phyloP scores from a whole-genome alignment of 129 eudicot species.

The Cynara cardunculus region DNA sequence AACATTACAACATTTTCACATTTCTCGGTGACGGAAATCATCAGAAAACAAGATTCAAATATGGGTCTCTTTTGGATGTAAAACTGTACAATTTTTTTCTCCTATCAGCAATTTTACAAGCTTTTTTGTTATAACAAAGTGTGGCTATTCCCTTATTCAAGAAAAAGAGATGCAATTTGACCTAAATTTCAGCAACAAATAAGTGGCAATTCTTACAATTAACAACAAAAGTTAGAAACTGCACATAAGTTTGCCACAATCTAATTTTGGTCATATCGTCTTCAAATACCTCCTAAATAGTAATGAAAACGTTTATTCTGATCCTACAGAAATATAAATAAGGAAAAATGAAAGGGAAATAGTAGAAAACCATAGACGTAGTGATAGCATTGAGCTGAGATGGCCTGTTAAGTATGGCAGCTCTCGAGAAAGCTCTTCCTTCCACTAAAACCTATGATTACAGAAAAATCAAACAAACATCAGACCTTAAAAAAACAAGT shows the following conservation, averaged over 20 bases:
- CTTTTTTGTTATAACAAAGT: neutral
- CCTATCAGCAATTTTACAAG: neutral
- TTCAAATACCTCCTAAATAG: no score
- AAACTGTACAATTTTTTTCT: neutral
- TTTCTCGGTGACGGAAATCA: neutral
- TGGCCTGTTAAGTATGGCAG: conserved; percentile 81
- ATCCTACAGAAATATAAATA: neutral
- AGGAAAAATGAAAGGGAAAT: neutral
- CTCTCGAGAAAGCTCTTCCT: conserved; percentile 85
- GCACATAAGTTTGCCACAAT: neutral
- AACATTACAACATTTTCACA: neutral
- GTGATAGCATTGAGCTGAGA: conserved; percentile 74
- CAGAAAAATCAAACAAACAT: conserved; percentile 1
- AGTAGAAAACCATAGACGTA: conserved; percentile 54
- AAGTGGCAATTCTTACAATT: neutral
- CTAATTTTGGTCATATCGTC: neutral
- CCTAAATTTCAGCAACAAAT: neutral
- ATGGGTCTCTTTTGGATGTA: neutral
- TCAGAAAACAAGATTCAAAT: neutral
- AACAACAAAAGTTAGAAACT: neutral
- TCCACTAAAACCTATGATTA: conserved; percentile 68
- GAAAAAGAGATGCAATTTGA: neutral
- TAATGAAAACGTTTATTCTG: neutral
- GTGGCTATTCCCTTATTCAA: neutral
- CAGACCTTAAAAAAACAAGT: neutral